phyloP scores from a whole-genome alignment of 2,329 filamentous ascomycete species.

The Beauveria caledonica region DNA sequence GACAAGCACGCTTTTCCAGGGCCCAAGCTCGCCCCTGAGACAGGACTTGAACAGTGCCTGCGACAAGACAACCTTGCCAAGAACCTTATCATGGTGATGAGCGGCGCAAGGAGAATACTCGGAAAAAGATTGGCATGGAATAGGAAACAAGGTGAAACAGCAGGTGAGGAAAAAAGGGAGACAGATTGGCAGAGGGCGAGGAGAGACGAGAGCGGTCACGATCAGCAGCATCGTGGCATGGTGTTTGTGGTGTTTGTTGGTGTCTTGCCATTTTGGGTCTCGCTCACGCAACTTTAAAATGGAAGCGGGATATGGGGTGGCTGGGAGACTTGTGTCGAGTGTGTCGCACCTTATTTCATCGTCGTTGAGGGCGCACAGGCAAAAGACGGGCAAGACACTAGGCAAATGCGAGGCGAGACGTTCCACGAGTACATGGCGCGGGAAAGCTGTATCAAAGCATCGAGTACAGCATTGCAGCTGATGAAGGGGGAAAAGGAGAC shows the following conservation, averaged over 20 bases:
- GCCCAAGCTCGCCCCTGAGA: conserved; percentile 10
- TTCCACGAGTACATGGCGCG: not conserved
- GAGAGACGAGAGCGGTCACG: not conserved
- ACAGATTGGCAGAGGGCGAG: conserved; percentile 1
- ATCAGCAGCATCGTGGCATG: conserved; percentile 5
- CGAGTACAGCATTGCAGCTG: not conserved
- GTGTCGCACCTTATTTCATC: conserved; percentile 9
- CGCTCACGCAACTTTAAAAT: conserved; percentile 3
- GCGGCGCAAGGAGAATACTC: not conserved
- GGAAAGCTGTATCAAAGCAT: not conserved
- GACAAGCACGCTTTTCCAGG: conserved; percentile 1
- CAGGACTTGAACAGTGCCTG: not conserved
- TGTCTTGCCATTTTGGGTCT: not conserved
- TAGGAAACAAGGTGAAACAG: conserved; percentile 5
- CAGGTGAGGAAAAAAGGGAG: not conserved
- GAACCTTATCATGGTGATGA: conserved; percentile 7
- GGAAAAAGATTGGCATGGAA: not conserved
- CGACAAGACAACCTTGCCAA: conserved; percentile 8
- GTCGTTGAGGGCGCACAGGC: not conserved
- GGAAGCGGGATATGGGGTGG: conserved; percentile 1
- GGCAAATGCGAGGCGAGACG: not conserved
- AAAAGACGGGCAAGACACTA: not conserved
- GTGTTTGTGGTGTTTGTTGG: not conserved
- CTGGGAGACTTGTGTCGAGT: not conserved
- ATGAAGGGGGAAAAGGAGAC: not conserved